Conservation (phyloP, 805 yeast species). For the Kluyveromyces lactis region DNA sequence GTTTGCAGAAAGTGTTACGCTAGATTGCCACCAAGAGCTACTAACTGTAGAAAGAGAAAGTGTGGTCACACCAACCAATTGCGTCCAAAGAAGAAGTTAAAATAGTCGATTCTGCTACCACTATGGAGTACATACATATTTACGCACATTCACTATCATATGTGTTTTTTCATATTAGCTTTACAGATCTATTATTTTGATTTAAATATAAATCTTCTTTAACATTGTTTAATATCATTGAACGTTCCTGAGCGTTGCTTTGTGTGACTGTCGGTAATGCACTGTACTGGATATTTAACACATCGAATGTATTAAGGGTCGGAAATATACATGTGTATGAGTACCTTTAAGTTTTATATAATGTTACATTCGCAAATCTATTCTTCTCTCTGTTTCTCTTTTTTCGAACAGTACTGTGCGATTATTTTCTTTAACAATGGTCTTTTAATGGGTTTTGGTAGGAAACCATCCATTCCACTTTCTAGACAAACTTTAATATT, state of each 20-base stretch:
- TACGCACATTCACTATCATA: background rate
- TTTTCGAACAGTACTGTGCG: constrained; percentile 21
- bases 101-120: constrained; percentile 51
- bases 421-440: constrained; percentile 52
- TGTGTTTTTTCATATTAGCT: constrained; percentile 5
- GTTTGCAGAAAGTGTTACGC: constrained; percentile 99
- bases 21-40: constrained; percentile 99
- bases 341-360: too few relatives aligned
- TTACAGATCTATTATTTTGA: constrained; percentile 4
- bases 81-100: constrained; percentile 99
- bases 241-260: too few relatives aligned
- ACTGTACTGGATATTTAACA: too few relatives aligned
- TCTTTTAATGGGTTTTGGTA: constrained; percentile 81
- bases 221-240: too few relatives aligned
- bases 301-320: too few relatives aligned
- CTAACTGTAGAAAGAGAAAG: constrained; percentile 99
- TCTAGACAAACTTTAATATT: constrained; percentile 78
- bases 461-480: constrained; percentile 89
- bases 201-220: background rate
- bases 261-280: too few relatives aligned
- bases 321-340: too few relatives aligned
- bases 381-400: background rate
- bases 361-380: too few relatives aligned
- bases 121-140: constrained; percentile 3
- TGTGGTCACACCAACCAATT: constrained; percentile 99